Percentiles rank a stretch among this genome's conserved stretches.
Evolutionary conservation across 148 eudicot species (phyloP).

Genomic region (Amaranthus palmeri): DNA sequence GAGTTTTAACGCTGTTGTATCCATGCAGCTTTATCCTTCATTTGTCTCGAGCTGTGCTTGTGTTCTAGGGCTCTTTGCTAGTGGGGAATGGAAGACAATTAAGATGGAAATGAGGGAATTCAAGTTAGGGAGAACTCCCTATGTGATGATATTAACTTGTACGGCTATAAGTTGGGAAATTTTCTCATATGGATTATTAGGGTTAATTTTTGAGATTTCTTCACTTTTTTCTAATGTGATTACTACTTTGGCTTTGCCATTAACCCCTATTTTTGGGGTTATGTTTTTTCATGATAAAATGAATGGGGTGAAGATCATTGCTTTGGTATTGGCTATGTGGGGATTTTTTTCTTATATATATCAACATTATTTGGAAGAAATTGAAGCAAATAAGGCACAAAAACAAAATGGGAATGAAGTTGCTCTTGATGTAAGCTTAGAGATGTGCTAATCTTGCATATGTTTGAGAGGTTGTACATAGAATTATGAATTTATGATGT

Average conservation of each 20-base stretch:
- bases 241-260: conserved; percentile 41
- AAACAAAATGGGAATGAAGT: not conserved
- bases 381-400: conserved; percentile 14
- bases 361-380: conserved; percentile 43
- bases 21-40: conserved; percentile 34
- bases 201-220: conserved; percentile 43
- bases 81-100: conserved; percentile 42
- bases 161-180: conserved; percentile 47
- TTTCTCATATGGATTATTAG: conserved; percentile 30
- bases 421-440: not conserved
- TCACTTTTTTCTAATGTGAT: conserved; percentile 48
- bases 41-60: conserved; percentile 29
- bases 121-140: conserved; percentile 32
- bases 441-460: not conserved
- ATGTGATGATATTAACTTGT: conserved; percentile 39
- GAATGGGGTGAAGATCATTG: conserved; percentile 42
- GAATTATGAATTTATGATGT: too few species aligned
- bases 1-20: conserved; percentile 25
- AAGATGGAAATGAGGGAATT: conserved; percentile 32
- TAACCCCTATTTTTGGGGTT: conserved; percentile 45
- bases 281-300: conserved; percentile 46
- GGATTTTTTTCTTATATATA: conserved; percentile 48
- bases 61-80: conserved; percentile 41
- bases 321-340: conserved; percentile 43
- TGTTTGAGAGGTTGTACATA: too few species aligned